Conservation (phyloP, 495 filamentous ascomycete genomes). For the Aspergillus sclerotiicarbonarius region DNA sequence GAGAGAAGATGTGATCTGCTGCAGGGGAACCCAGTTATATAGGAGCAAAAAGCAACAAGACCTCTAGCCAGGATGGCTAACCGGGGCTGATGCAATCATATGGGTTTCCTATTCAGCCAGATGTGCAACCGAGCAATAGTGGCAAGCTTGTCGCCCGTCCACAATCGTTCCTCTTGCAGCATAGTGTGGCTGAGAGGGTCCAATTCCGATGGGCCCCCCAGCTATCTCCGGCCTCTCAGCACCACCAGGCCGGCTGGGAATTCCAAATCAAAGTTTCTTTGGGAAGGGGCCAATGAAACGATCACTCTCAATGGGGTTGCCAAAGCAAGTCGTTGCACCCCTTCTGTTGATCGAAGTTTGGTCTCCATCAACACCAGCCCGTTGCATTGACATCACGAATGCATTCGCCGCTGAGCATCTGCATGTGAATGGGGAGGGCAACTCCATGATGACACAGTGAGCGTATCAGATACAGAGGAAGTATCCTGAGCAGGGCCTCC, state of each 20-base stretch:
- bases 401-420: neutral
- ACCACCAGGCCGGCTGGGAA: conserved; percentile 6
- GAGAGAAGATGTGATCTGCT: neutral
- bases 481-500: neutral
- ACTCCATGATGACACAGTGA: neutral
- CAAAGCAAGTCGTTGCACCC: neutral
- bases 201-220: neutral
- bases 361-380: neutral
- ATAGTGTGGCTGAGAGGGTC: conserved; percentile 6
- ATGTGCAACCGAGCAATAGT: neutral
- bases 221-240: conserved; percentile 5
- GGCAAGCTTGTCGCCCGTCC: neutral
- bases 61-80: neutral
- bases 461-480: neutral
- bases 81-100: conserved; percentile 1
- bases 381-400: neutral
- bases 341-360: conserved; percentile 3
- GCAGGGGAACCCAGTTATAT: conserved; percentile 2
- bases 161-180: neutral
- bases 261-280: conserved; percentile 7
- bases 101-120: neutral
- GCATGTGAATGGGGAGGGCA: neutral
- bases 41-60: neutral
- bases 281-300: neutral
- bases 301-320: neutral